Conservation (phyloP, 2,329 filamentous ascomycete species). For the Colletotrichum endophyticum region DNA sequence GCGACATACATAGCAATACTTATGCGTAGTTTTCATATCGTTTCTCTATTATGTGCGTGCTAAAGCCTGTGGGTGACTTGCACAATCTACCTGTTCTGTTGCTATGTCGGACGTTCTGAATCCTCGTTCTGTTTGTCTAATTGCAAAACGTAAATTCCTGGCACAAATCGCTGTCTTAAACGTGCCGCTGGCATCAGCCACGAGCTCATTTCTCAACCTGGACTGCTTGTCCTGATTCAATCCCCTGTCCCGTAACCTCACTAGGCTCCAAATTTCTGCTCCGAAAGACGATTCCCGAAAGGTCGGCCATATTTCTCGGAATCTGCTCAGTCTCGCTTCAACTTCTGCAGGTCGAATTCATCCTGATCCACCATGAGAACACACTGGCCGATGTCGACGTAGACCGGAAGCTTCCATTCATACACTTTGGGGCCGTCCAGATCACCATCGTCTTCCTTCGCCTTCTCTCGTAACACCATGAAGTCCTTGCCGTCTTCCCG, state of each 20-base stretch:
- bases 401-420: background rate
- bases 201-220: background rate
- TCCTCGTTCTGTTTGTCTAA: background rate
- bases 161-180: fast-evolving
- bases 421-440: fast-evolving
- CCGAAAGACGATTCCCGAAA: background rate
- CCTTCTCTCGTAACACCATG: fast-evolving
- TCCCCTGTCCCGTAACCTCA: background rate
- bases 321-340: background rate
- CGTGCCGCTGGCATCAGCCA: background rate
- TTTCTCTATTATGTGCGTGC: background rate
- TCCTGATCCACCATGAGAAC: background rate
- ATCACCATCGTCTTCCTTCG: fast-evolving
- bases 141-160: background rate
- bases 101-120: fast-evolving
- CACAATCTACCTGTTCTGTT: background rate
- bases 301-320: fast-evolving
- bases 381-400: background rate
- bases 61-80: fast-evolving
- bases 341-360: background rate
- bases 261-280: background rate
- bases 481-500: background rate
- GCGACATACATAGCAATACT: background rate
- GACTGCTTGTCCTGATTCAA: background rate
- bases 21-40: fast-evolving